Evolutionary conservation across 164 flowering plant species (phyloP).

Genomic region (Magnolia changhungtana): DNA sequence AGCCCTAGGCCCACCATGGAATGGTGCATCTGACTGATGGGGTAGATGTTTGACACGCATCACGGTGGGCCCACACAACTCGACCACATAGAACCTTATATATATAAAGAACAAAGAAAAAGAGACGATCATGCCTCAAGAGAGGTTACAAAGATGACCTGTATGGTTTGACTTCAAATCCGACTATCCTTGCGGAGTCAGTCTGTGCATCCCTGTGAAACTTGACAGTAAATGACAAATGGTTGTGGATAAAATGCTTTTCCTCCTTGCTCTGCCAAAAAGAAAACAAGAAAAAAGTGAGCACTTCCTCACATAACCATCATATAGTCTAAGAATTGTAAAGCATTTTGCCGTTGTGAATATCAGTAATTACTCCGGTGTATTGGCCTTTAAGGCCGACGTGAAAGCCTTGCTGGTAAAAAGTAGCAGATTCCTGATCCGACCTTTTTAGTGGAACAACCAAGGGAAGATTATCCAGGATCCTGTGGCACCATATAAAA

Average conservation of each 20-base stretch:
- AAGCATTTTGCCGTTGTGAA: neutral
- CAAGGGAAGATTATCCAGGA: conserved; percentile 89
- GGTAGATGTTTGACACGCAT: too few species aligned
- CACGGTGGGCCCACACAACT: too few species aligned
- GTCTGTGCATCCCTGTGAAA: conserved; percentile 69
- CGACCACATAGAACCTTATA: too few species aligned
- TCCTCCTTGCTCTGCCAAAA: conserved; percentile 71
- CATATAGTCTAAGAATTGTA: neutral
- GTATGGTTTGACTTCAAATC: conserved; percentile 93
- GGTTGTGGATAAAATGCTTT: conserved; percentile 82
- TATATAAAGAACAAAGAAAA: too few species aligned
- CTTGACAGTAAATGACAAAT: conserved; percentile 75
- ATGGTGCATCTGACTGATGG: too few species aligned
- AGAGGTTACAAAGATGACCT: conserved; percentile 40
- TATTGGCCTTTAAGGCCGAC: conserved; percentile 79
- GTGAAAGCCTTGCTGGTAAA: conserved; percentile 79
- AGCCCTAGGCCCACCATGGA: too few species aligned
- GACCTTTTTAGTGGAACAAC: conserved; percentile 66
- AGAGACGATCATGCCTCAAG: neutral
- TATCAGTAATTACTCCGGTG: conserved; percentile 51
- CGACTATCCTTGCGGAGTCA: conserved; percentile 84
- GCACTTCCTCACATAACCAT: neutral
- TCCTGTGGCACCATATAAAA: conserved; percentile 42
- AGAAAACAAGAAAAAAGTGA: neutral
- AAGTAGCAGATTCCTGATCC: conserved; percentile 49